phyloP scores from a whole-genome alignment of 2,329 filamentous ascomycete species.

The Colletotrichum graminicola region DNA sequence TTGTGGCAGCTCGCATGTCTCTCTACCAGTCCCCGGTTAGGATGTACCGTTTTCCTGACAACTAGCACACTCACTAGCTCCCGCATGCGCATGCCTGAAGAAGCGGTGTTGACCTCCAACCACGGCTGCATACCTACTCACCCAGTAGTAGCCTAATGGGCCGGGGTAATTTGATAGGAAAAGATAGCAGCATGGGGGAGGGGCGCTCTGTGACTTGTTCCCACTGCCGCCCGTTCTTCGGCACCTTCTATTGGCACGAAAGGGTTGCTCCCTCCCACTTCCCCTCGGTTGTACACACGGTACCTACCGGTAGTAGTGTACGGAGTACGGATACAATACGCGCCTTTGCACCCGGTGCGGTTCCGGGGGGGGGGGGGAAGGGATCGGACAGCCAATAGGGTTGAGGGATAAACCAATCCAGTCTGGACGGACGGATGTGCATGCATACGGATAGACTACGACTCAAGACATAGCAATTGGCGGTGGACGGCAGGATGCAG shows the following conservation, averaged over 20 bases:
- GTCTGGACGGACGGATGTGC: background rate
- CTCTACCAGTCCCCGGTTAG: background rate
- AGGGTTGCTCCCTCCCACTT: slow-evolving; percentile 27
- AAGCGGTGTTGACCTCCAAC: too few species aligned
- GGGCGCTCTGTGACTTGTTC: background rate
- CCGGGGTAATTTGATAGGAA: background rate
- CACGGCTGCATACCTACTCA: too few species aligned
- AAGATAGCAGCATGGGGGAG: background rate
- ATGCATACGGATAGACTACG: background rate
- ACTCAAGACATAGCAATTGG: background rate
- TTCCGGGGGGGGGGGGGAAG: background rate
- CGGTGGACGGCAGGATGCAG: slow-evolving; percentile 11
- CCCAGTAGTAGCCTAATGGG: too few species aligned
- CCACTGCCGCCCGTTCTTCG: background rate
- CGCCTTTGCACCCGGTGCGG: background rate
- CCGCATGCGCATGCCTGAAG: background rate
- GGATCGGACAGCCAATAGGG: slow-evolving; percentile 16
- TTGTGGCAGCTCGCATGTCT: slow-evolving; percentile 16
- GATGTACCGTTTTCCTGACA: slow-evolving; percentile 8
- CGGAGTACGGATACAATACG: background rate
- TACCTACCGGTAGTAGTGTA: too few species aligned
- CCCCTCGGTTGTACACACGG: background rate
- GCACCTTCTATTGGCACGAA: background rate
- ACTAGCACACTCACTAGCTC: background rate
- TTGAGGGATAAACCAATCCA: slow-evolving; percentile 29